These are phyloP conservation scores for Breynia disticha DNA, from an alignment of 441 rosid species.

Conservation along the genomic window DNA sequence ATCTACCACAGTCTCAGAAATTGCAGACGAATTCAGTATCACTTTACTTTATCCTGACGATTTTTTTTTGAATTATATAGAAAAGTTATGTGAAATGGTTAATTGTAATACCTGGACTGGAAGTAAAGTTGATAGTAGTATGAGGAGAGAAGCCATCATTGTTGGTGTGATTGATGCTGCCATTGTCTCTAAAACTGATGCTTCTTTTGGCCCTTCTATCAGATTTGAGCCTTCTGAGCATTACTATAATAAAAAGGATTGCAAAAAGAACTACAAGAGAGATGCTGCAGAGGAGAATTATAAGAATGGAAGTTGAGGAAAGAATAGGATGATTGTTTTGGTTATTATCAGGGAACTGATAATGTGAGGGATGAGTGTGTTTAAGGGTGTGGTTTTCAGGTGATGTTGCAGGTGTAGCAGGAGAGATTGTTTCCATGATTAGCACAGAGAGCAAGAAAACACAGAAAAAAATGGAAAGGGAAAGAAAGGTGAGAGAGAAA, in stretches of 20 bases:
- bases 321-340: conserved; percentile 23
- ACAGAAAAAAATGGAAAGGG: conserved; percentile 9
- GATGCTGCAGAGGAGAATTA: conserved; percentile 32
- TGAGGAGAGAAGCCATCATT: conserved; percentile 29
- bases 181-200: conserved; percentile 22
- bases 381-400: conserved; percentile 18
- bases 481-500: too few species aligned
- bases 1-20: conserved; percentile 23
- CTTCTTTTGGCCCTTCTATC: conserved; percentile 22
- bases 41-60: too few species aligned
- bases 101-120: conserved; percentile 57
- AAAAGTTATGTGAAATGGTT: too few species aligned
- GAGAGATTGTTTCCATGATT: conserved; percentile 29
- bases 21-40: too few species aligned
- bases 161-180: conserved; percentile 17
- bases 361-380: conserved; percentile 16
- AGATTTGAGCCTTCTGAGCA: conserved; percentile 47
- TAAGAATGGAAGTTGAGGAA: conserved; percentile 39
- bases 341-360: too few species aligned
- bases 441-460: conserved; percentile 18
- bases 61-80: too few species aligned
- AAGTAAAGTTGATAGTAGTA: conserved; percentile 31
- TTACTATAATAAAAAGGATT: conserved; percentile 29
- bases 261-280: conserved; percentile 31
- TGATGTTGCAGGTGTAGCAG: too few species aligned